Evolutionary conservation across 2,329 filamentous ascomycete genomes (phyloP).

Genomic region (Colletotrichum cordylinicola): DNA sequence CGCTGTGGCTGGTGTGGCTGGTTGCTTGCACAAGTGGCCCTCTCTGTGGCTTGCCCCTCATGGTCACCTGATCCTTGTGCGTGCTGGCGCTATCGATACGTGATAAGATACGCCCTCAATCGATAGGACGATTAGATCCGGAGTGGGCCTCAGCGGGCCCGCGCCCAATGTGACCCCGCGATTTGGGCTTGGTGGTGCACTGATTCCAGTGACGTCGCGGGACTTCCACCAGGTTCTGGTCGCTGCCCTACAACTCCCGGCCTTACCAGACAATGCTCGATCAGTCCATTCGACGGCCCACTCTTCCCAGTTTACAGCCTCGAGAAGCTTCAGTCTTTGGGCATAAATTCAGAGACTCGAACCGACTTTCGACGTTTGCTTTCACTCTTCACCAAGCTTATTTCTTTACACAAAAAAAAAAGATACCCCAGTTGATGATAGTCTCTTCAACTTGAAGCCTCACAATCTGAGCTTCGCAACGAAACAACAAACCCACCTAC

Average conservation of each 20-base stretch:
- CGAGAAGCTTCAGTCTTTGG: not conserved
- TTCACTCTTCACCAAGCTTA: not conserved
- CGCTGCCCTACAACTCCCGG: slow-evolving; percentile 25
- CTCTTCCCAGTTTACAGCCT: slow-evolving; percentile 12
- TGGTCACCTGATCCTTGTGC: not conserved
- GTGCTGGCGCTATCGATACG: not conserved
- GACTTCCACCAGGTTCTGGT: slow-evolving; percentile 27
- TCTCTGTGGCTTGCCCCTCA: not conserved
- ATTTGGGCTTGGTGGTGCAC: slow-evolving; percentile 11
- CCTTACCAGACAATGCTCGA: slow-evolving; percentile 6
- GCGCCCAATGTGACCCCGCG: slow-evolving; percentile 11
- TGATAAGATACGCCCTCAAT: not conserved
- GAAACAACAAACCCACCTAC: not conserved
- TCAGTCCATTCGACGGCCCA: slow-evolving; percentile 20
- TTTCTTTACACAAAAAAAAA: not conserved
- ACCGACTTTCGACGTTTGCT: not conserved
- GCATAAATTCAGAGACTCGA: slow-evolving; percentile 12
- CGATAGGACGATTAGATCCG: not conserved
- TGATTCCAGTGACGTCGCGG: slow-evolving; percentile 29
- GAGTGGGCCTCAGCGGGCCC: not conserved
- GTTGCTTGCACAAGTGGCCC: fast-evolving
- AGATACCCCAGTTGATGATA: slow-evolving; percentile 20
- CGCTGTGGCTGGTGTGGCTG: slow-evolving; percentile 16
- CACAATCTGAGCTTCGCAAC: slow-evolving; percentile 13
- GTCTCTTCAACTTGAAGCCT: slow-evolving; percentile 20